A percentile compares a stretch with the other conserved stretches of the same genome.
These are phyloP conservation scores for Cyberlindnera suaveolens DNA, from an alignment of 805 yeast species.

Conservation along the genomic window DNA sequence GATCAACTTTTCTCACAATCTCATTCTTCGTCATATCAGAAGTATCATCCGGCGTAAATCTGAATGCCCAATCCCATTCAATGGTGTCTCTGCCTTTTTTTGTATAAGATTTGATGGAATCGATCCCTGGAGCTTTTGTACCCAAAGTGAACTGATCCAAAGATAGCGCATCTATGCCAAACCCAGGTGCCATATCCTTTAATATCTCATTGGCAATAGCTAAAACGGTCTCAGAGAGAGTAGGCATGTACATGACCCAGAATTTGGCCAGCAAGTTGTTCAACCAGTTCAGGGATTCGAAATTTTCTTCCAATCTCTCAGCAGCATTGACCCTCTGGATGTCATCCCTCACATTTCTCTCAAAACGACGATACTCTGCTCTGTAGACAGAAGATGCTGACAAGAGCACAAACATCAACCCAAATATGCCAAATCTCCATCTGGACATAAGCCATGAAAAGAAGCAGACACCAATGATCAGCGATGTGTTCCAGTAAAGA, in stretches of 20 bases:
- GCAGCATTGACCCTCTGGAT: slow-evolving; percentile 58
- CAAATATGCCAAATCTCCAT: slow-evolving; percentile 57
- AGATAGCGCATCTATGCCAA: slow-evolving; percentile 69
- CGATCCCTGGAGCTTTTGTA: slow-evolving; percentile 71
- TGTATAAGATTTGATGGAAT: slow-evolving; percentile 67
- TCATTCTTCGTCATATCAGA: slow-evolving; percentile 79
- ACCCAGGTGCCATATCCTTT: slow-evolving; percentile 73
- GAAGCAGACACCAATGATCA: slow-evolving; percentile 64
- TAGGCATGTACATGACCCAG: slow-evolving; percentile 89
- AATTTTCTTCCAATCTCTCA: slow-evolving; percentile 53
- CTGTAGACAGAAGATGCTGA: slow-evolving; percentile 63
- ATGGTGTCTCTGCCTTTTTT: slow-evolving; percentile 59
- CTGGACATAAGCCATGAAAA: slow-evolving; percentile 65
- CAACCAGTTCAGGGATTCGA: slow-evolving; percentile 79
- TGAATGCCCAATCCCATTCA: slow-evolving; percentile 82
- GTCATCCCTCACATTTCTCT: slow-evolving; percentile 70
- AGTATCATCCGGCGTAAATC: slow-evolving; percentile 76
- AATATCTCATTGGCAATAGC: slow-evolving; percentile 61
- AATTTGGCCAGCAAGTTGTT: slow-evolving; percentile 72
- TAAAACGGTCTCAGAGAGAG: slow-evolving; percentile 67
- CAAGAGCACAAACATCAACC: slow-evolving; percentile 52
- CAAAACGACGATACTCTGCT: slow-evolving; percentile 69
- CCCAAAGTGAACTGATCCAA: slow-evolving; percentile 78
- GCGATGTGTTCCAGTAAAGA: slow-evolving; percentile 61
- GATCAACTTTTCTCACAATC: slow-evolving; percentile 63